phyloP scores from a whole-genome alignment of 345 rosid species.

The Eucalyptus paniculata region DNA sequence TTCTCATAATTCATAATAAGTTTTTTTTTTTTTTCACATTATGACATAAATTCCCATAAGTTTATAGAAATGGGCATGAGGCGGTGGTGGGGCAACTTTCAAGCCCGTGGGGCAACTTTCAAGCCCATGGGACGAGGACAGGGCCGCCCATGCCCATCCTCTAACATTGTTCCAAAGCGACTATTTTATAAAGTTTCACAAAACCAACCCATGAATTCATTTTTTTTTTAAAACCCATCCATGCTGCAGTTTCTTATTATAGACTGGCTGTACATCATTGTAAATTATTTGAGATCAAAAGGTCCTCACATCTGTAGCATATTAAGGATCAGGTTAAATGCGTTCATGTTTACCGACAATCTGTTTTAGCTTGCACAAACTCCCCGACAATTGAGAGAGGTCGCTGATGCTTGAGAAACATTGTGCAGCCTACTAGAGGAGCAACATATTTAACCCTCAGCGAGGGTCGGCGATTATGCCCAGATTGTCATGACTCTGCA shows the following conservation, averaged over 20 bases:
- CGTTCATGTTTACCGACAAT: not conserved
- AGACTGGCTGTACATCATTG: not conserved
- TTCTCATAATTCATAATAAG: not conserved
- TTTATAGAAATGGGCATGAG: not conserved
- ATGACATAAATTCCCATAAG: not conserved
- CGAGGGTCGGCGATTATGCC: slow-evolving; percentile 36
- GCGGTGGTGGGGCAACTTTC: not conserved
- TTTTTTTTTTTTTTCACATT: not conserved
- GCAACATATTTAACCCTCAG: slow-evolving; percentile 51
- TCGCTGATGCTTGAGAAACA: not conserved
- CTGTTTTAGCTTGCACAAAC: not conserved
- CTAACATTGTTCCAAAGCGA: not conserved
- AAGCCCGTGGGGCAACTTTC: not conserved
- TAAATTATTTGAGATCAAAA: not conserved
- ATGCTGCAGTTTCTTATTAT: not conserved
- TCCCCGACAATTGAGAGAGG: not conserved
- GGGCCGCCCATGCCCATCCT: not conserved
- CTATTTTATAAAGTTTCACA: not conserved
- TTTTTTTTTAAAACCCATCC: not conserved
- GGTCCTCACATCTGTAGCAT: not conserved
- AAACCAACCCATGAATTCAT: not conserved
- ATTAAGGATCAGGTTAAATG: not conserved
- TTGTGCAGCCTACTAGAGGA: slow-evolving; percentile 46
- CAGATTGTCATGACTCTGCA: not conserved
- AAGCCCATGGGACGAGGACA: not conserved